A percentile compares a stretch with the other conserved stretches of the same genome.
Evolutionary conservation across 768 basidiomycete species (phyloP).

Genomic region (Holtermanniella nyarrowii): DNA sequence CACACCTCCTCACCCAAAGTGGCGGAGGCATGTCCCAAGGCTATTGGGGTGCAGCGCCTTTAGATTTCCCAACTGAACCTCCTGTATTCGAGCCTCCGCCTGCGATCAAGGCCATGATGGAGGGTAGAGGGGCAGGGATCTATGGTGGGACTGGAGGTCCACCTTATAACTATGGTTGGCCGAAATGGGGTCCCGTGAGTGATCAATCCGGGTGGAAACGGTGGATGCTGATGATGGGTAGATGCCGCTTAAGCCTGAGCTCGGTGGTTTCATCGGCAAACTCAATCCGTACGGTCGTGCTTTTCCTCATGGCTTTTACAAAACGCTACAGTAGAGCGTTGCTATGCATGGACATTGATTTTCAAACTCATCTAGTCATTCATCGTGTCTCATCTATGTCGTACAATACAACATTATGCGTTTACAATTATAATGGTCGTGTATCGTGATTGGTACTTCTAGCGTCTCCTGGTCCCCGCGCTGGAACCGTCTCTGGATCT

Average conservation of each 20-base stretch:
- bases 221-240: constrained; percentile 2
- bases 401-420: not conserved
- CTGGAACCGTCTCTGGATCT: not conserved
- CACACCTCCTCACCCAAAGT: constrained; percentile 21
- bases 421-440: not conserved
- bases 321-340: constrained; percentile 5
- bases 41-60: constrained; percentile 29
- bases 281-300: constrained; percentile 31
- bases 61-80: constrained; percentile 7
- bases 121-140: constrained; percentile 22
- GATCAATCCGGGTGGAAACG: not conserved
- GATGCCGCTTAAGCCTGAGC: constrained; percentile 35
- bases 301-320: constrained; percentile 32
- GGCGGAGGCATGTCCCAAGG: constrained; percentile 24
- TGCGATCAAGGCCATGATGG: constrained; percentile 20
- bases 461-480: not conserved
- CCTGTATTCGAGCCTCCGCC: constrained; percentile 25
- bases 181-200: constrained; percentile 33
- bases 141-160: constrained; percentile 11
- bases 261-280: constrained; percentile 36
- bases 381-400: not conserved
- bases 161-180: constrained; percentile 34
- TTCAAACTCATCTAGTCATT: no score
- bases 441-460: no score
- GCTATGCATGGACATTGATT: no score